Conservation (phyloP, 1,284 basidiomycete species). For the Coriolopsis trogii region DNA sequence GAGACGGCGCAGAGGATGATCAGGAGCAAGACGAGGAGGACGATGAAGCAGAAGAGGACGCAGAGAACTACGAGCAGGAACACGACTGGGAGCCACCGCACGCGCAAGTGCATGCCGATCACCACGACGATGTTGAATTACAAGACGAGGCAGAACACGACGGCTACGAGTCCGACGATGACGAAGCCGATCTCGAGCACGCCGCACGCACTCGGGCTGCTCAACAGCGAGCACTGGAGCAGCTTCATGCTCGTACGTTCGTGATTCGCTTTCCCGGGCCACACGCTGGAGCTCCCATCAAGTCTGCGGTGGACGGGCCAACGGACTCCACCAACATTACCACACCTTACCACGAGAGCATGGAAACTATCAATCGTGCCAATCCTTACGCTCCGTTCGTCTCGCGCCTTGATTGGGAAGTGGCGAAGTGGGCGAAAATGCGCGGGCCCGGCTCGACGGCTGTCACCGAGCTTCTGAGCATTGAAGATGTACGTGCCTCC, state of each 20-base stretch:
- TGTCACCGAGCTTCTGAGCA: slow-evolving; percentile 11
- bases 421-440: slow-evolving; percentile 11
- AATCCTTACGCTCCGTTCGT: slow-evolving; percentile 7
- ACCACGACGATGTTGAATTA: too few species aligned
- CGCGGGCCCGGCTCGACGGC: slow-evolving; percentile 11
- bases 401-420: neutral
- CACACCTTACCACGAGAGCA: neutral
- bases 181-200: too few species aligned
- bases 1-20: neutral
- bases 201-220: too few species aligned
- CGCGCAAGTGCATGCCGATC: too few species aligned
- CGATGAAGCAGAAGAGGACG: neutral
- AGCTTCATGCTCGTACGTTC: too few species aligned
- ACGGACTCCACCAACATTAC: neutral
- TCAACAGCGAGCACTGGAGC: too few species aligned
- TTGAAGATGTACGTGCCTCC: slow-evolving; percentile 19
- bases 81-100: neutral
- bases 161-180: too few species aligned
- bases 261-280: too few species aligned
- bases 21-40: neutral
- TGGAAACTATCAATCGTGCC: neutral
- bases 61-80: neutral
- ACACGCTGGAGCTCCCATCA: too few species aligned
- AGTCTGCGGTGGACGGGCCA: neutral
- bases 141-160: too few species aligned